phyloP scores from a whole-genome alignment of 2,329 filamentous ascomycete species.

The Shiraia bambusicola region DNA sequence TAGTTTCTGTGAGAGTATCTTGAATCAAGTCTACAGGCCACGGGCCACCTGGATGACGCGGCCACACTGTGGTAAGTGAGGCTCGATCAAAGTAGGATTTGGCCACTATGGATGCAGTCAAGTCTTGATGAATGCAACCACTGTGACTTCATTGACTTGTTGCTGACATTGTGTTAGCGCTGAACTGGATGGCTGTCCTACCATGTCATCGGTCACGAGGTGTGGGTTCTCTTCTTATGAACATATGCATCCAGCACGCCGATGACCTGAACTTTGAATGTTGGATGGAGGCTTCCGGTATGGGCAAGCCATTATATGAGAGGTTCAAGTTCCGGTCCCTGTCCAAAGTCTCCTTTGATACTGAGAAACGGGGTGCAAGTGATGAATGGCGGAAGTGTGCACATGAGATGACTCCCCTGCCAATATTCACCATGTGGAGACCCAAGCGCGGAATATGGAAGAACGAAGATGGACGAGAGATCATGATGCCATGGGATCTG shows the following conservation, averaged over 20 bases:
- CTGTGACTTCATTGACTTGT: not conserved
- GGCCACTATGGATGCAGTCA: slow-evolving; percentile 1
- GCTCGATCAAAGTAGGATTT: slow-evolving; percentile 4
- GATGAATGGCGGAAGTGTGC: slow-evolving; percentile 37
- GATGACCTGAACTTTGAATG: slow-evolving; percentile 39
- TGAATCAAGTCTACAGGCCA: slow-evolving; percentile 38
- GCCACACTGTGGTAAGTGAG: slow-evolving; percentile 36
- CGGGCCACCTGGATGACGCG: slow-evolving; percentile 37
- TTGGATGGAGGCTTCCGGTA: slow-evolving; percentile 42
- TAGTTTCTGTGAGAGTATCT: slow-evolving; percentile 36
- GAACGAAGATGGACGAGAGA: slow-evolving; percentile 11
- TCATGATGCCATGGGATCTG: slow-evolving; percentile 29
- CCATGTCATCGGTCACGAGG: slow-evolving; percentile 41
- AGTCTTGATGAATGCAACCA: not conserved
- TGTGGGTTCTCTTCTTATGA: slow-evolving; percentile 41
- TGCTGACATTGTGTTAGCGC: slow-evolving; percentile 26
- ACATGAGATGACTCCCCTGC: slow-evolving; percentile 36
- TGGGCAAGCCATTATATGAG: slow-evolving; percentile 43
- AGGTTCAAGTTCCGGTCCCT: slow-evolving; percentile 33
- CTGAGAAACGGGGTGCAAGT: slow-evolving; percentile 21
- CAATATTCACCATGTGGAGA: slow-evolving; percentile 39
- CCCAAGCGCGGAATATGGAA: slow-evolving; percentile 24
- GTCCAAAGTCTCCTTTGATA: slow-evolving; percentile 36
- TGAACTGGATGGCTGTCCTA: slow-evolving; percentile 42
- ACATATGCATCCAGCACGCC: slow-evolving; percentile 35